Evolutionary conservation across 2,329 filamentous ascomycete species (phyloP).

Genomic region (Boeremia exigua): DNA sequence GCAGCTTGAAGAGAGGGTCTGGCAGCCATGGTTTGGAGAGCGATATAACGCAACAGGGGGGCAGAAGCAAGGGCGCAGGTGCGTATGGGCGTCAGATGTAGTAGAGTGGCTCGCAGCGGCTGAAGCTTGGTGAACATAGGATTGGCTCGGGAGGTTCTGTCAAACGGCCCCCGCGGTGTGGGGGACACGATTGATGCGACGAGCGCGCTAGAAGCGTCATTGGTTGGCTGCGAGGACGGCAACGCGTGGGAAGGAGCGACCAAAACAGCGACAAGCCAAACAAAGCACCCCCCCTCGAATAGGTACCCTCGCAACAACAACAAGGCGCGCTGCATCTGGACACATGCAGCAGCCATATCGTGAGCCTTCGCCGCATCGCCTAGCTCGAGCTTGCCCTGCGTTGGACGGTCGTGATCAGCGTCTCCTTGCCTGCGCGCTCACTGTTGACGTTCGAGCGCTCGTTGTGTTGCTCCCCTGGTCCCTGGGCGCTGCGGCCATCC

Average conservation of each 20-base stretch:
- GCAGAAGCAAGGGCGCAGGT: constrained; percentile 14
- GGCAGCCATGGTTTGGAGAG: constrained; percentile 41
- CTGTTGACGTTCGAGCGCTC: constrained; percentile 2
- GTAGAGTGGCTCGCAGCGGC: constrained; percentile 21
- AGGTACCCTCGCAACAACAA: constrained; percentile 22
- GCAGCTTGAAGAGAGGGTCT: constrained; percentile 59
- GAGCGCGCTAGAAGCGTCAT: constrained; percentile 14
- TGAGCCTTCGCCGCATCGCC: constrained; percentile 1
- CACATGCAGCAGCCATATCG: constrained; percentile 4
- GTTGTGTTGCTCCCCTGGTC: constrained; percentile 12
- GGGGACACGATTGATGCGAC: constrained; percentile 17
- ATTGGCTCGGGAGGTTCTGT: constrained; percentile 25
- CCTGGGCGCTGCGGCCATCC: constrained; percentile 13
- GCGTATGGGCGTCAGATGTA: constrained; percentile 20
- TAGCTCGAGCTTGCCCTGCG: constrained; percentile 17
- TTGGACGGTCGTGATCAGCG: not conserved
- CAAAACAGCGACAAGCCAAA: constrained; percentile 41
- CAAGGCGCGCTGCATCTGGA: constrained; percentile 11
- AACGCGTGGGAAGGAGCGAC: constrained; percentile 24
- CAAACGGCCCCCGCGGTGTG: constrained; percentile 19
- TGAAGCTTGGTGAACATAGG: constrained; percentile 26
- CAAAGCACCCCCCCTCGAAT: constrained; percentile 23
- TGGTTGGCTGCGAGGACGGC: constrained; percentile 26
- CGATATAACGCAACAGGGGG: constrained; percentile 19
- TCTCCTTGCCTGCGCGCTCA: constrained; percentile 11